A percentile compares a stretch with the other conserved stretches of the same genome.
phyloP scores from a whole-genome alignment of 768 basidiomycete genomes.

The Amanita jacksonii region DNA sequence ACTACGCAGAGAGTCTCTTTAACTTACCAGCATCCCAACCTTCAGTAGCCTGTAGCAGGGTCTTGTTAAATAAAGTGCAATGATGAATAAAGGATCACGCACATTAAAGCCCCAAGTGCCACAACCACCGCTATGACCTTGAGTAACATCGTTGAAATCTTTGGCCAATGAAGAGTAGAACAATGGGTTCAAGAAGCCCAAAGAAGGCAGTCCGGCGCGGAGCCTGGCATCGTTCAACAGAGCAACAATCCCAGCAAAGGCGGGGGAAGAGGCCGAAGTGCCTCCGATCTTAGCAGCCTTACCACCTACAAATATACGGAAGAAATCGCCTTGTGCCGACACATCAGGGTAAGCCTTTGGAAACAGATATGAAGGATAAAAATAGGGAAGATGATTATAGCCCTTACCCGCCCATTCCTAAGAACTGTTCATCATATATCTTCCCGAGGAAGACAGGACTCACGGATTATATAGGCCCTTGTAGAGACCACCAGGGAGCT shows the following conservation, averaged over 20 bases:
- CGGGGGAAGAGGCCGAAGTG: constrained; percentile 54
- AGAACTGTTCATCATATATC: neutral
- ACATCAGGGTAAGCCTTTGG: constrained; percentile 54
- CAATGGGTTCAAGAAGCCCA: constrained; percentile 61
- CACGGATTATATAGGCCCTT: constrained; percentile 47
- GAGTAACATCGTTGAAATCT: constrained; percentile 48
- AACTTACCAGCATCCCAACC: constrained; percentile 54
- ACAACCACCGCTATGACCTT: constrained; percentile 44
- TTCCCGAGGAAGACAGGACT: constrained; percentile 12
- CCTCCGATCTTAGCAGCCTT: constrained; percentile 32
- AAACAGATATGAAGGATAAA: neutral
- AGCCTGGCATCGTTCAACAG: constrained; percentile 55
- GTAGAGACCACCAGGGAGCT: constrained; percentile 31
- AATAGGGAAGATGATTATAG: too few relatives aligned
- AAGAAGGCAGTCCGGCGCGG: constrained; percentile 27
- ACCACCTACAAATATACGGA: constrained; percentile 37
- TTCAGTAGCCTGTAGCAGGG: constrained; percentile 26
- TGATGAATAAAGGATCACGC: constrained; percentile 13
- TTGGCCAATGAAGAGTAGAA: constrained; percentile 33
- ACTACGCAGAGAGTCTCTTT: neutral
- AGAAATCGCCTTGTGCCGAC: constrained; percentile 42
- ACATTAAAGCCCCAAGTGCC: constrained; percentile 56
- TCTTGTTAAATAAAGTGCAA: too few relatives aligned
- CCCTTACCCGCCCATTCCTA: constrained; percentile 44
- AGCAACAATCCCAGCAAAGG: constrained; percentile 51